Evolutionary conservation across 192 early-diverging fungal species (phyloP), one percentile per base, ranked within the genome.

Genomic region (Polychytrium aggregatum): DNA sequence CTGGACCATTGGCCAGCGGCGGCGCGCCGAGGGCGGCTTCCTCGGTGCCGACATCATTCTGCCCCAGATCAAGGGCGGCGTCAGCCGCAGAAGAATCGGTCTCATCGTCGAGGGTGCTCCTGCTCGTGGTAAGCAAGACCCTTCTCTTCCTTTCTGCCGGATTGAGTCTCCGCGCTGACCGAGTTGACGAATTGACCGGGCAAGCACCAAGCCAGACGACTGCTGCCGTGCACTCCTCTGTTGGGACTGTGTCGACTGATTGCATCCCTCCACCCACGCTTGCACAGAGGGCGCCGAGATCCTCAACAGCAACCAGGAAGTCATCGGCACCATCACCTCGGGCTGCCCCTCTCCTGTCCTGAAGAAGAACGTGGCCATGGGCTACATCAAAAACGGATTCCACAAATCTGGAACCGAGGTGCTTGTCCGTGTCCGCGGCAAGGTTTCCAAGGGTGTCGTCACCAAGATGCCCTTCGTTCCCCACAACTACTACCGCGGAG

Each of bases 291-390:
- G 56, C 5, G 67, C 65, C 17, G 54, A 56, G 33, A 50, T 69
- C 26, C n/a, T 57, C 2, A 44, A 42, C 39, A 25, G 2, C 3
- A 48, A 49, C 11, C 60, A 56, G 2, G 37, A 63, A 9, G 16
- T 34, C 5, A 63, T 66, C 45, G 64, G 64, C 65, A 50, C 70
- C 33, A 71, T 98, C 41, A 98, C 95, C n/a, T 82, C 78, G 9
- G 95, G 95, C 13, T 84, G 85, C 52, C 95, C 95, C 24, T 81
- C 83, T 4, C 95, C 95, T 2, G 78, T 80, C 2, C 72, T 91
- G 33, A 88, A 89, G 68, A 85, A 91, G 70, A 98, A 98, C 71
- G 70, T 98, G 52, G 95, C 92, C 13, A 98, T 98, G 92, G 95
- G 84, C 0, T 95, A 94, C 52, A 88, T 98, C 34, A 68, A 79